Conservation (phyloP, 2,329 filamentous ascomycete genomes). For the Fusarium fujikuroi region DNA sequence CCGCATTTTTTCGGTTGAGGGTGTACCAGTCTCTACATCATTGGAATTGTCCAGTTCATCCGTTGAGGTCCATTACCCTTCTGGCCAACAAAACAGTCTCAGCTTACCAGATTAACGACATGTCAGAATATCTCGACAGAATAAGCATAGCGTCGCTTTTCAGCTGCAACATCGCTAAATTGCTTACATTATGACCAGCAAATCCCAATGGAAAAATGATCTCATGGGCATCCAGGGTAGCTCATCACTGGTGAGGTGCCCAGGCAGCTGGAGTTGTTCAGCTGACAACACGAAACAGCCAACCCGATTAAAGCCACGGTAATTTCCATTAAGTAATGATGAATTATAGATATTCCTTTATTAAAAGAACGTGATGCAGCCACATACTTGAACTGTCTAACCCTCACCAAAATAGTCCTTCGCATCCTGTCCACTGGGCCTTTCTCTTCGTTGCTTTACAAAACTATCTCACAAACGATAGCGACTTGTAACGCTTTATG, state of each 20-base stretch:
- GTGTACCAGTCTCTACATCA: neutral
- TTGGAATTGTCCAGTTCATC: neutral
- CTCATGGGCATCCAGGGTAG: neutral
- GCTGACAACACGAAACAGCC: neutral
- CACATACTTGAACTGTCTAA: fast-evolving
- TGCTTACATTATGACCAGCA: neutral
- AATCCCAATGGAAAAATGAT: neutral
- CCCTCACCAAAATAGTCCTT: fast-evolving
- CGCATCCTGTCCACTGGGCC: fast-evolving
- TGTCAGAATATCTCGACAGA: neutral
- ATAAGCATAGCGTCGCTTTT: neutral
- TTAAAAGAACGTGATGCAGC: fast-evolving
- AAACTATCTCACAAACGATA: neutral
- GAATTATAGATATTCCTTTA: neutral
- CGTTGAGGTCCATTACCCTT: neutral
- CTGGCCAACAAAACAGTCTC: too few relatives aligned
- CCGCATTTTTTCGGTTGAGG: neutral
- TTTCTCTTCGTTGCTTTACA: fast-evolving
- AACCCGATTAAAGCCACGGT: too few relatives aligned
- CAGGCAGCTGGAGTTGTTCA: neutral
- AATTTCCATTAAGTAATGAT: too few relatives aligned
- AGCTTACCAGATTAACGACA: neutral
- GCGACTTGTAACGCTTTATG: neutral
- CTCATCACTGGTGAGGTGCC: fast-evolving
- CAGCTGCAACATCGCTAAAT: neutral